A percentile compares a stretch with the other conserved stretches of the same genome.
Conservation (phyloP, 352 stramenopile species). For the Pythium dissotocum region DNA sequence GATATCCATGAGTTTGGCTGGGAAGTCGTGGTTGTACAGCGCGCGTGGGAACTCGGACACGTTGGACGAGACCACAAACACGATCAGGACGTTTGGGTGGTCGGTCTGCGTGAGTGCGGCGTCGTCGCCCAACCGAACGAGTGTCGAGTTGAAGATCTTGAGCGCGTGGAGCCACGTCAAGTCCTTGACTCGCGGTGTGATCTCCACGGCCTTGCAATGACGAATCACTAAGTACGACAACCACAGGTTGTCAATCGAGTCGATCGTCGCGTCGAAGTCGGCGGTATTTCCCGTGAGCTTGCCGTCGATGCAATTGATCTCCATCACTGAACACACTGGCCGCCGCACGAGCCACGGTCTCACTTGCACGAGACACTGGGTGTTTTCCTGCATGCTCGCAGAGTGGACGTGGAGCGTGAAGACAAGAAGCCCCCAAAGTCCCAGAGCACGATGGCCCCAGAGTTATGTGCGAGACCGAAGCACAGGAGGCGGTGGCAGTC, state of each 20-base stretch:
- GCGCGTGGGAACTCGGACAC: slow-evolving; percentile 14
- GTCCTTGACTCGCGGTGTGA: slow-evolving; percentile 19
- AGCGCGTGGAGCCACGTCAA: slow-evolving; percentile 13
- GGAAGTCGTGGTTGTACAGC: slow-evolving; percentile 16
- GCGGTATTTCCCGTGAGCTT: slow-evolving; percentile 2
- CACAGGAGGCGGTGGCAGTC: neutral
- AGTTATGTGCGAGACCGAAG: neutral
- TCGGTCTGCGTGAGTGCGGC: slow-evolving; percentile 19
- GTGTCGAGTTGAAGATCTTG: slow-evolving; percentile 30
- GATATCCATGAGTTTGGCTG: slow-evolving; percentile 15
- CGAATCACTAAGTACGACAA: slow-evolving; percentile 27
- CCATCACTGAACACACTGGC: slow-evolving; percentile 30
- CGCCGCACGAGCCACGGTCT: slow-evolving; percentile 26
- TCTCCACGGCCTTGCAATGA: slow-evolving; percentile 16
- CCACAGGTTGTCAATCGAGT: slow-evolving; percentile 14
- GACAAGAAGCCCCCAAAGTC: slow-evolving; percentile 26
- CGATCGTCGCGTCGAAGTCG: slow-evolving; percentile 24
- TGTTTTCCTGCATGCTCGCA: slow-evolving; percentile 1
- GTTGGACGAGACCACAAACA: slow-evolving; percentile 17
- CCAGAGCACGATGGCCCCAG: slow-evolving; percentile 15
- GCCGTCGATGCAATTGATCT: slow-evolving; percentile 29
- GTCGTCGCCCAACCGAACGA: slow-evolving; percentile 19
- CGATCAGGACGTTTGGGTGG: slow-evolving; percentile 16
- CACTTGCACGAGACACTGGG: slow-evolving; percentile 27
- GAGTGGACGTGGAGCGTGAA: slow-evolving; percentile 22